Evolutionary conservation across 345 rosid species (phyloP).

Genomic region (Gynandropsis gynandra): DNA sequence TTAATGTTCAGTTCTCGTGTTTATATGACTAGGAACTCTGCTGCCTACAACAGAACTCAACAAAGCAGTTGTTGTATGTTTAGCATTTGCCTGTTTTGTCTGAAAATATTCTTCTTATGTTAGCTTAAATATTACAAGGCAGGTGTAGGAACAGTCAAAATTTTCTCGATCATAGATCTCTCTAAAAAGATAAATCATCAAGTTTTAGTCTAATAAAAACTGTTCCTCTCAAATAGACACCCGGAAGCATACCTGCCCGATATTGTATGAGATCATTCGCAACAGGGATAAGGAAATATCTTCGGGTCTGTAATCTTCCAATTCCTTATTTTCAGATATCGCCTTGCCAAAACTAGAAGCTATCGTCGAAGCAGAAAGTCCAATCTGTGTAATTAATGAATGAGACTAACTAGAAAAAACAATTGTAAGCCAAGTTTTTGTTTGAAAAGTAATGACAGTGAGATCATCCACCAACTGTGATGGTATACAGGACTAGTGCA

Average conservation of each 20-base stretch:
- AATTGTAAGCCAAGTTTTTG: neutral
- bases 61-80: neutral
- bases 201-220: neutral
- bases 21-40: too few relatives aligned
- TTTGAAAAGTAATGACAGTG: neutral
- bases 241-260: slow-evolving; percentile 68
- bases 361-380: slow-evolving; percentile 94
- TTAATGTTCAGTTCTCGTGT: too few relatives aligned
- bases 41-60: neutral
- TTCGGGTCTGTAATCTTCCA: slow-evolving; percentile 87
- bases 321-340: slow-evolving; percentile 87
- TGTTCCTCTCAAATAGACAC: slow-evolving; percentile 1
- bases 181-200: neutral
- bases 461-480: slow-evolving; percentile 4
- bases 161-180: too few relatives aligned
- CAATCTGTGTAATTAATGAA: slow-evolving; percentile 47
- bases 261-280: slow-evolving; percentile 98
- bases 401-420: slow-evolving; percentile 9
- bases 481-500: slow-evolving; percentile 1
- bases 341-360: slow-evolving; percentile 99
- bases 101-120: neutral
- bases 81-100: neutral
- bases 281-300: slow-evolving; percentile 92
- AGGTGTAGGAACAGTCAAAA: neutral
- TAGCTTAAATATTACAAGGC: neutral